These are phyloP conservation scores for Penicillium italicum DNA, from an alignment of 2,329 filamentous ascomycete genomes.

Conservation along the genomic window DNA sequence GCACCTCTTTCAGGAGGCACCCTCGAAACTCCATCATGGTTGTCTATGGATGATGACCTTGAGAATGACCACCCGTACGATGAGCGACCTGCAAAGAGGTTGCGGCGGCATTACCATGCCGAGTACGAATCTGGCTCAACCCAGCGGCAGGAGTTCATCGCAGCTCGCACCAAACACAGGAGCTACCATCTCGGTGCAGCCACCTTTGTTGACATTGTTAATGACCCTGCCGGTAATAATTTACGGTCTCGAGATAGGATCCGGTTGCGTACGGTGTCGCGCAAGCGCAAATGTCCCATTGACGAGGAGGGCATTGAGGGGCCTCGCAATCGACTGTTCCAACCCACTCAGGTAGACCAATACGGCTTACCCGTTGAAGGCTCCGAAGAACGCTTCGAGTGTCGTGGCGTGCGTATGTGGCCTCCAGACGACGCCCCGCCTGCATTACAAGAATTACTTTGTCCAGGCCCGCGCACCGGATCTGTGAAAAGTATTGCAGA, in stretches of 20 bases:
- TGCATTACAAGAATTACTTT: slow-evolving; percentile 39
- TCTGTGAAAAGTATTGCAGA: slow-evolving; percentile 37
- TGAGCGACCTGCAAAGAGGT: slow-evolving; percentile 36
- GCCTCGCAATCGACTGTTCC: slow-evolving; percentile 26
- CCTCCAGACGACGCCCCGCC: slow-evolving; percentile 39
- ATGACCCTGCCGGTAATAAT: slow-evolving; percentile 33
- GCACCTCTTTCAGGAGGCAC: slow-evolving; percentile 3
- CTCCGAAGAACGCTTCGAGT: slow-evolving; percentile 40
- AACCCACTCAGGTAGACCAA: slow-evolving; percentile 26
- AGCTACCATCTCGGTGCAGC: slow-evolving; percentile 41
- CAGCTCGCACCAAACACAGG: slow-evolving; percentile 44
- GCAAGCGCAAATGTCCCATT: slow-evolving; percentile 41
- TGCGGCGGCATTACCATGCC: slow-evolving; percentile 38
- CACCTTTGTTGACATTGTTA: slow-evolving; percentile 45
- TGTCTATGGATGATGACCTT: slow-evolving; percentile 2
- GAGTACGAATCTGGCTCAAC: slow-evolving; percentile 34
- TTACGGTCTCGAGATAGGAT: slow-evolving; percentile 38
- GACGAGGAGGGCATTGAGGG: slow-evolving; percentile 32
- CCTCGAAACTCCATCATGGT: not conserved
- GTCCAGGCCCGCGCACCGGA: slow-evolving; percentile 34
- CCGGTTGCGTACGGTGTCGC: slow-evolving; percentile 42
- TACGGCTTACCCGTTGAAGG: slow-evolving; percentile 28
- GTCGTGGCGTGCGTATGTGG: slow-evolving; percentile 43
- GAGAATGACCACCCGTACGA: slow-evolving; percentile 30
- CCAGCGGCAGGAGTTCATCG: slow-evolving; percentile 40